Evolutionary conservation across 2,329 filamentous ascomycete genomes (phyloP).

Genomic region (Sclerotiophoma versabilis): DNA sequence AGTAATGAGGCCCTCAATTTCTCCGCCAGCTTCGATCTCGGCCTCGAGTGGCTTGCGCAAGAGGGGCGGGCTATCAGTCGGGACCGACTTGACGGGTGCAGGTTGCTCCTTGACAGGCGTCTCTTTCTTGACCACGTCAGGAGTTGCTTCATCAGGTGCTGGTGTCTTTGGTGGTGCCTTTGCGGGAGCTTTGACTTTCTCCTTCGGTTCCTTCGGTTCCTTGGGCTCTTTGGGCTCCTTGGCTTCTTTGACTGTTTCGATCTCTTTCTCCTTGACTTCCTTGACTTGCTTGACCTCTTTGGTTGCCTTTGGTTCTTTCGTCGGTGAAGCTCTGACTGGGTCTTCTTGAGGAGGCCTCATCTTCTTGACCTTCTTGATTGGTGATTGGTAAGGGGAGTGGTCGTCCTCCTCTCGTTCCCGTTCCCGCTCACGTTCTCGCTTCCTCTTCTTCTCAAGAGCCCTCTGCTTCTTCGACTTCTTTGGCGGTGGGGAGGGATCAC

Average conservation of each 20-base stretch:
- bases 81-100: constrained; percentile 31
- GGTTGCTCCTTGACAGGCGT: constrained; percentile 37
- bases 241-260: constrained; percentile 20
- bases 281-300: constrained; percentile 20
- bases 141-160: constrained; percentile 39
- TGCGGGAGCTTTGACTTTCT: constrained; percentile 33
- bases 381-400: constrained; percentile 36
- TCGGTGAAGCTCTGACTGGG: constrained; percentile 10
- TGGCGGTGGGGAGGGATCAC: constrained; percentile 10
- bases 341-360: constrained; percentile 23
- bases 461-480: constrained; percentile 38
- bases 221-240: constrained; percentile 27
- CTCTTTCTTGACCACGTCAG: constrained; percentile 32
- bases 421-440: constrained; percentile 18
- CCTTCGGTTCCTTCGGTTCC: constrained; percentile 30
- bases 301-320: constrained; percentile 21
- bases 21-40: constrained; percentile 40
- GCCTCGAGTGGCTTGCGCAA: constrained; percentile 38
- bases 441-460: constrained; percentile 33
- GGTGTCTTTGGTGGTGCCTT: constrained; percentile 33
- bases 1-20: constrained; percentile 45
- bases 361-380: constrained; percentile 43
- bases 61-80: constrained; percentile 38
- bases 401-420: constrained; percentile 29
- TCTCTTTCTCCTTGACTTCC: constrained; percentile 20